phyloP scores from a whole-genome alignment of 305 asterid species.

The Caryopteris hybrid region DNA sequence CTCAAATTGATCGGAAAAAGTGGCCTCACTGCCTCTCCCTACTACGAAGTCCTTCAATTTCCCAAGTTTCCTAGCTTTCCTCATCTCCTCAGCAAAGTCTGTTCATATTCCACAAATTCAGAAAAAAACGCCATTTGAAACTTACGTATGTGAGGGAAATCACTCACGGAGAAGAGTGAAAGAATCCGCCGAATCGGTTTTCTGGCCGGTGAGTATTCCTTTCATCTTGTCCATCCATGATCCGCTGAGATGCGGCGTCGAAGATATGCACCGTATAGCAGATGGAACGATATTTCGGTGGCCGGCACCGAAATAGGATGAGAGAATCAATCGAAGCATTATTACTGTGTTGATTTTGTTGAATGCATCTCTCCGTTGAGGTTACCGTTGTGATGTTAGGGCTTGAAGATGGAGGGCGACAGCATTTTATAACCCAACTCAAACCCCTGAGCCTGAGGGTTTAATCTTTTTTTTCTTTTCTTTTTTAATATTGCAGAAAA shows the following conservation, averaged over 20 bases:
- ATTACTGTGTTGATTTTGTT: background rate
- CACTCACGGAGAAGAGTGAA: slow-evolving; percentile 74
- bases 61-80: slow-evolving; percentile 70
- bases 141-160: background rate
- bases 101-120: background rate
- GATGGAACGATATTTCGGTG: slow-evolving; percentile 24
- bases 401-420: background rate
- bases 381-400: background rate
- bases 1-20: slow-evolving; percentile 60
- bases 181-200: slow-evolving; percentile 33
- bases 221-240: slow-evolving; percentile 89
- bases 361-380: background rate
- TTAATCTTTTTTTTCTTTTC: background rate
- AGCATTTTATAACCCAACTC: background rate
- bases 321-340: slow-evolving; percentile 30
- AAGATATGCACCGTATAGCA: slow-evolving; percentile 47
- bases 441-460: background rate
- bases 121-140: background rate
- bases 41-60: slow-evolving; percentile 62
- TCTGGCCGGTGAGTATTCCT: slow-evolving; percentile 64
- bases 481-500: too few species aligned
- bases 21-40: slow-evolving; percentile 73
- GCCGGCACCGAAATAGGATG: background rate
- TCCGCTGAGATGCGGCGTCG: slow-evolving; percentile 46
- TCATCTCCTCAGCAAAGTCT: slow-evolving; percentile 81